Conservation (phyloP, 2,329 filamentous ascomycete species). For the Didymella exigua region DNA sequence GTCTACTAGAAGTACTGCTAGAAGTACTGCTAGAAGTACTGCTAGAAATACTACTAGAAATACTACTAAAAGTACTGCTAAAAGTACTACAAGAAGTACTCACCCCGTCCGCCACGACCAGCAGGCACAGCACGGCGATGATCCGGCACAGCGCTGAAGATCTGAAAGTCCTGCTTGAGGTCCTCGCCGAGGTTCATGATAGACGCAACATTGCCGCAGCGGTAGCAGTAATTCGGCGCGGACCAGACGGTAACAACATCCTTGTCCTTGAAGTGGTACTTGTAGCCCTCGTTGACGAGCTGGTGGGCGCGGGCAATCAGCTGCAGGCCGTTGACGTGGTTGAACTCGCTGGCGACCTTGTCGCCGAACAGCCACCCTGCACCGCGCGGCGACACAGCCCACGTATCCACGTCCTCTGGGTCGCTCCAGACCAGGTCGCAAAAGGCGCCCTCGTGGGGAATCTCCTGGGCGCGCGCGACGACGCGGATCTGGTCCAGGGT, state of each 20-base stretch:
- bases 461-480: slow-evolving; percentile 83
- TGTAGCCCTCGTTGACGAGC: slow-evolving; percentile 78
- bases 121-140: slow-evolving; percentile 80
- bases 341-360: slow-evolving; percentile 77
- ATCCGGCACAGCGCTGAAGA: slow-evolving; percentile 88
- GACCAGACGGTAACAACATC: slow-evolving; percentile 95
- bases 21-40: slow-evolving; percentile 58
- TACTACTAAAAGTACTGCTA: no score
- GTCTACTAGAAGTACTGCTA: no score
- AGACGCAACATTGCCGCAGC: slow-evolving; percentile 71
- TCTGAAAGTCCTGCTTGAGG: slow-evolving; percentile 87
- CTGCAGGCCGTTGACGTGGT: slow-evolving; percentile 74
- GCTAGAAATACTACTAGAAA: slow-evolving; percentile 56
- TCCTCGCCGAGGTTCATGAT: slow-evolving; percentile 93
- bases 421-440: slow-evolving; percentile 97
- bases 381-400: slow-evolving; percentile 71
- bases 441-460: slow-evolving; percentile 97
- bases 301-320: slow-evolving; percentile 77
- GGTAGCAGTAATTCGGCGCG: slow-evolving; percentile 74
- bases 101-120: slow-evolving; percentile 57
- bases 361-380: slow-evolving; percentile 73
- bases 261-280: slow-evolving; percentile 94
- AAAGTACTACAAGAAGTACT: slow-evolving; percentile 59
- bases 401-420: slow-evolving; percentile 72
- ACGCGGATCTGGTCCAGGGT: slow-evolving; percentile 84